Evolutionary conservation across 2,329 filamentous ascomycete genomes (phyloP).

Genomic region (Thielaviopsis musarum): DNA sequence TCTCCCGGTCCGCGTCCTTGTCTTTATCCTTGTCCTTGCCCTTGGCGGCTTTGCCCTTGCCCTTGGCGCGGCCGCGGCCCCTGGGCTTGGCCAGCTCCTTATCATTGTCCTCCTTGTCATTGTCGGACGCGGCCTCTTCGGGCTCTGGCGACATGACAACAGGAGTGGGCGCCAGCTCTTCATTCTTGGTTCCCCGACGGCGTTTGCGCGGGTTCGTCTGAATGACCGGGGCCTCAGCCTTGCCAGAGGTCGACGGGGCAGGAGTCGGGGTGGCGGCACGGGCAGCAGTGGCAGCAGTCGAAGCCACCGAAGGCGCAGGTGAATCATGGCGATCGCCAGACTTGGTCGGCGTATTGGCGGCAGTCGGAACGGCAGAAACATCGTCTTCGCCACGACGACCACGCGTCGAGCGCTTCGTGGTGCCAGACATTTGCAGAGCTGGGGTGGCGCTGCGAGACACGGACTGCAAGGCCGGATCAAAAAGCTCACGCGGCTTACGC

Average conservation of each 20-base stretch:
- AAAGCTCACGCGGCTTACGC: slow-evolving; percentile 33
- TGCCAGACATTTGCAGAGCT: slow-evolving; percentile 16
- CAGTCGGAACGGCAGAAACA: slow-evolving; percentile 18
- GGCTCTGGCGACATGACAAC: background rate
- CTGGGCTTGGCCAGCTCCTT: slow-evolving; percentile 14
- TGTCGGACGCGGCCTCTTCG: slow-evolving; percentile 23
- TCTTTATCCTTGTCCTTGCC: slow-evolving; percentile 8
- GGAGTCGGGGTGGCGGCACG: background rate
- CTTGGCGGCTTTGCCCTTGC: slow-evolving; percentile 22
- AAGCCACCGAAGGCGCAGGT: background rate
- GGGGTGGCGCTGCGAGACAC: slow-evolving; percentile 36
- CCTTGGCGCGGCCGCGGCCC: slow-evolving; percentile 4
- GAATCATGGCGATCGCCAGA: slow-evolving; percentile 21
- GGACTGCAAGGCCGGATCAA: slow-evolving; percentile 27
- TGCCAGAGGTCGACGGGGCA: background rate
- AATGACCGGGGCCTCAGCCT: background rate
- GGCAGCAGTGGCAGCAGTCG: background rate
- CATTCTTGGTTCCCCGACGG: slow-evolving; percentile 7
- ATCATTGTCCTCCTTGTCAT: slow-evolving; percentile 26
- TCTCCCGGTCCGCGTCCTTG: background rate
- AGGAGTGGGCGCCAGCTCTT: background rate
- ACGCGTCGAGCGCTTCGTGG: slow-evolving; percentile 4
- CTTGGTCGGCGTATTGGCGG: slow-evolving; percentile 16
- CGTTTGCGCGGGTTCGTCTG: slow-evolving; percentile 8
- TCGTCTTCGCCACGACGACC: slow-evolving; percentile 20